Base-by-base conservation (phyloP, 352 stramenopile species). In the Phytophthora ohioensis region DNA sequence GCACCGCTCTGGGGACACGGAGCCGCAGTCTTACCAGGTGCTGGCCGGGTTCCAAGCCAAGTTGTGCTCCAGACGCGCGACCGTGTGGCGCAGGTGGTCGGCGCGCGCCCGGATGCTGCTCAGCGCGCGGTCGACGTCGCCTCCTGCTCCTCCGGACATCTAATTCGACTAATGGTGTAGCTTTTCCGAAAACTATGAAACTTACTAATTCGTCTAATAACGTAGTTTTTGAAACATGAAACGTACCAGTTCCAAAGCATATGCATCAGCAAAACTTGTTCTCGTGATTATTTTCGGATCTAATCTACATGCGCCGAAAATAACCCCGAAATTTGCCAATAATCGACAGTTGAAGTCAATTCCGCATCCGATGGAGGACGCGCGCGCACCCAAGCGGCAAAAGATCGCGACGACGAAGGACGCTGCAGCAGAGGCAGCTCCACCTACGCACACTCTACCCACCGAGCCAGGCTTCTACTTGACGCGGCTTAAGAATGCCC, bases 71-170 rank as follows among this genome's bases (percentile, higher is more conserved):
- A 95, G 73, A 10, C 84, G 84, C 21, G 73, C 78, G 36, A 95
- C 80, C 11, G 88, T 95, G 67, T 93, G 88, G 4, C 88, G 86
- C 57, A 95, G 66, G 58, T 95, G 88, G 64, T 95, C 88, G 13
- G 88, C 88, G 36, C 88, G 86, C 43, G 85, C 84, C 46, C 88
- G 88, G 59, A 95, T 93, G 71, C 86, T 93, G 69, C 83, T 88
- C 52, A 95, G 63, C 32, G 88, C 85, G 49, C 88, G 88, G 59
- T 93, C 88, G 8, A 94, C 84, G 39, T 95, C 88, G 43, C 81
- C 76, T 55, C 81, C 81, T 27, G 71, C 71, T 59, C 68, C 64
- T 61, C 65, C 57, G 58, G 84, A 76, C 80, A 88, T 88, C 5
- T 35, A 47, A 47, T 27, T 27, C 21, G 21, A 27, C 21, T 27